Evolutionary conservation across 192 early-diverging fungal species (phyloP).

Genomic region (Gigaspora rosea): DNA sequence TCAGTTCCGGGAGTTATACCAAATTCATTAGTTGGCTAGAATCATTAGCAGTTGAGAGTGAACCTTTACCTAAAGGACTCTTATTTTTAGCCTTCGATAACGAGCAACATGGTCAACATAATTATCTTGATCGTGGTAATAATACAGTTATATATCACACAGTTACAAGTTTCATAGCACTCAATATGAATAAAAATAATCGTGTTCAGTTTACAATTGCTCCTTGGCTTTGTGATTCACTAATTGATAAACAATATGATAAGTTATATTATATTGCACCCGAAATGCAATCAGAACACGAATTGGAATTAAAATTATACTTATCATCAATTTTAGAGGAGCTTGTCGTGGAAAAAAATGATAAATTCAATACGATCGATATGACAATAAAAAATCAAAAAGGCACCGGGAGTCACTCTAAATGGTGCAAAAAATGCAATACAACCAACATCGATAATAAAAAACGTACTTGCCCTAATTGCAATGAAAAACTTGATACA

Average conservation of each 20-base stretch:
- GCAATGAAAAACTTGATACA: neutral
- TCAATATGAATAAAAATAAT: neutral
- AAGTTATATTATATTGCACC: constrained; percentile 4
- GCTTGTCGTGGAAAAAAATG: neutral
- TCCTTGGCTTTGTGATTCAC: neutral
- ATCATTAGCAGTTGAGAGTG: neutral
- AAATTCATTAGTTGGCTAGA: neutral
- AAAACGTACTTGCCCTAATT: neutral
- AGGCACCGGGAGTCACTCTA: neutral
- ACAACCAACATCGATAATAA: constrained; percentile 7
- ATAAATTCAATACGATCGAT: constrained; percentile 1
- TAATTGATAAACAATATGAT: neutral
- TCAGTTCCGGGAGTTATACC: neutral
- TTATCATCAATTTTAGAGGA: neutral
- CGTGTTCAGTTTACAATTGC: neutral
- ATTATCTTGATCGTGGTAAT: constrained; percentile 13
- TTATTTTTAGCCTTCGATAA: constrained; percentile 20
- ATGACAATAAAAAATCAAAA: neutral
- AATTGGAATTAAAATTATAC: neutral
- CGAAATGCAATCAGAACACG: constrained; percentile 6
- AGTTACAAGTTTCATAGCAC: constrained; percentile 2
- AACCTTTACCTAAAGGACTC: constrained; percentile 6
- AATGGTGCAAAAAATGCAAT: constrained; percentile 1
- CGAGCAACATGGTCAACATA: constrained; percentile 7
- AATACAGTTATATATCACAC: constrained; percentile 16